Conservation (phyloP, 139 green algal species). For the Haematococcus lacustris region DNA sequence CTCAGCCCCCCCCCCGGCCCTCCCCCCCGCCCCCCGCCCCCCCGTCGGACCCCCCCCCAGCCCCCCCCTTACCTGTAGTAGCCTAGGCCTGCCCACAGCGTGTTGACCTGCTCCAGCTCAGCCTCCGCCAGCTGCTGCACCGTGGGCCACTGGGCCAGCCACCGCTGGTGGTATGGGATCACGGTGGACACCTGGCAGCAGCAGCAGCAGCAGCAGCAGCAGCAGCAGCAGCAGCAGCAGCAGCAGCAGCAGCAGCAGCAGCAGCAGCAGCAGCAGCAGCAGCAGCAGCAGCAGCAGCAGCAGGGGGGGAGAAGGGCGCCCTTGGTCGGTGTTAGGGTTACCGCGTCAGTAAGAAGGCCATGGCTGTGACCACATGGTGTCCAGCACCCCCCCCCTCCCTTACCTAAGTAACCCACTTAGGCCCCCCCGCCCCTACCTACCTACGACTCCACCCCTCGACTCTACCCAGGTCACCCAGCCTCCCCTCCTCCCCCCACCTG, state of each 20-base stretch:
- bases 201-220: no score
- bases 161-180: conserved; percentile 64
- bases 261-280: not conserved
- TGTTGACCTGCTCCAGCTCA: conserved; percentile 76
- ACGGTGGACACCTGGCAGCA: conserved; percentile 50
- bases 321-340: not conserved
- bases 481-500: conserved; percentile 30
- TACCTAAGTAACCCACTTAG: no score
- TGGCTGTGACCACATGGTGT: no score
- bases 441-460: no score
- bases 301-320: not conserved
- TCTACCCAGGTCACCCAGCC: no score
- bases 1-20: no score
- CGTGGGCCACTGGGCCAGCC: conserved; percentile 80
- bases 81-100: conserved; percentile 87
- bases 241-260: not conserved
- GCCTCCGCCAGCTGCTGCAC: conserved; percentile 68
- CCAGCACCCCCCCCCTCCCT: no score
- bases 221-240: conserved; percentile 24
- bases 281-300: not conserved
- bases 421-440: no score
- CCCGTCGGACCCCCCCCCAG: no score
- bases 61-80: conserved; percentile 92
- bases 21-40: no score
- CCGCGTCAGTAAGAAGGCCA: no score